These are phyloP conservation scores for Boechera stricta DNA, from an alignment of 345 rosid species.

Conservation along the genomic window DNA sequence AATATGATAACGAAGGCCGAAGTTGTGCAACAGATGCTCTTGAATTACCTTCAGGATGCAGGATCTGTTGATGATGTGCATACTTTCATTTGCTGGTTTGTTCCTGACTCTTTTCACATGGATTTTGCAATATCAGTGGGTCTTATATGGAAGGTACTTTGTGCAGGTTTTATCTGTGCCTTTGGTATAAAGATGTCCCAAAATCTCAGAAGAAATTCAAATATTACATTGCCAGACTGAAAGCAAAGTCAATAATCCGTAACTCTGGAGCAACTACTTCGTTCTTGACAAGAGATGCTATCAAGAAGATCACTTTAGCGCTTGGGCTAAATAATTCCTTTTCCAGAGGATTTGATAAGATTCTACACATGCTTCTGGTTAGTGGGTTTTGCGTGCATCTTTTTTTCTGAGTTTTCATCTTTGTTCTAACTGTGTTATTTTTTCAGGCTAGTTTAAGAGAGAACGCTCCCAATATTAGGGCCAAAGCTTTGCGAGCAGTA, in stretches of 20 bases:
- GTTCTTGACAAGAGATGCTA: conserved; percentile 66
- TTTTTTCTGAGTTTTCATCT: neutral
- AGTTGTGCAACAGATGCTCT: conserved; percentile 83
- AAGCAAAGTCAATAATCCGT: conserved; percentile 81
- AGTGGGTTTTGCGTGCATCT: conserved; percentile 48
- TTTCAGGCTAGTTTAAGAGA: conserved; percentile 96
- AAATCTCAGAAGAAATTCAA: conserved; percentile 69
- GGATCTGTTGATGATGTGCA: conserved; percentile 77
- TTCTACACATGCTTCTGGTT: conserved; percentile 96
- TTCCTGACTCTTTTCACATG: conserved; percentile 19
- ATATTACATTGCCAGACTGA: conserved; percentile 78
- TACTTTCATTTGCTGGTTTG: conserved; percentile 89
- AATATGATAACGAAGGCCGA: conserved; percentile 65
- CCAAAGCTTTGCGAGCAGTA: conserved; percentile 95
- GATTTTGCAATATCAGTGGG: conserved; percentile 37
- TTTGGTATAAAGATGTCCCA: conserved; percentile 94
- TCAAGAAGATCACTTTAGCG: conserved; percentile 83
- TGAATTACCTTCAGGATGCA: conserved; percentile 91
- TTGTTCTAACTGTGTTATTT: conserved; percentile 32
- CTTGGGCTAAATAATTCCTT: conserved; percentile 93
- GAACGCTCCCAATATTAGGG: conserved; percentile 93
- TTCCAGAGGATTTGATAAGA: conserved; percentile 96
- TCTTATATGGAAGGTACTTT: conserved; percentile 35
- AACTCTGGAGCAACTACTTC: conserved; percentile 69
- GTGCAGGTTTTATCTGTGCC: conserved; percentile 91